These are phyloP conservation scores for Aquilaria yunnanensis DNA, from an alignment of 345 rosid genomes.

Conservation along the genomic window DNA sequence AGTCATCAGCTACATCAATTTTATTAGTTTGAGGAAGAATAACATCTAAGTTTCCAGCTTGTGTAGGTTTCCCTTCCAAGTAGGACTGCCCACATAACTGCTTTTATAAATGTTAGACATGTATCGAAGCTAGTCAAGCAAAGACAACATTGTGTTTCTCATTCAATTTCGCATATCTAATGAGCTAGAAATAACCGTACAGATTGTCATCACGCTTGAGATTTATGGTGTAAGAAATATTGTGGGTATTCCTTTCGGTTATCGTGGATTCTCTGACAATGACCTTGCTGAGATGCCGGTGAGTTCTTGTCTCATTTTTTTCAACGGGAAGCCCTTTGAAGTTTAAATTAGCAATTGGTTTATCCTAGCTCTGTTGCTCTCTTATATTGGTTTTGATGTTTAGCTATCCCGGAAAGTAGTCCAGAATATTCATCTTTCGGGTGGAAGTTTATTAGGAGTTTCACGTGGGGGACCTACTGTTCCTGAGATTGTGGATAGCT, in stretches of 20 bases:
- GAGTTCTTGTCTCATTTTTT: constrained; percentile 15
- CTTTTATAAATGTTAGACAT: too few species aligned
- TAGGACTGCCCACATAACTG: too few species aligned
- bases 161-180: too few species aligned
- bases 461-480: constrained; percentile 83
- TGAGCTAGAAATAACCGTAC: constrained; percentile 15
- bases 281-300: constrained; percentile 81
- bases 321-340: neutral
- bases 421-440: constrained; percentile 94
- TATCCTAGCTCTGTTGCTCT: constrained; percentile 3
- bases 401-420: constrained; percentile 93
- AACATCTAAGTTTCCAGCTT: too few species aligned
- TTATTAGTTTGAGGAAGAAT: too few species aligned
- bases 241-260: constrained; percentile 94
- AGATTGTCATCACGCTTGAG: constrained; percentile 94
- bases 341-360: constrained; percentile 3
- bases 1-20: too few species aligned
- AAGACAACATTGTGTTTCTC: too few species aligned
- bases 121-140: too few species aligned
- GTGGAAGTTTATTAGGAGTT: constrained; percentile 98
- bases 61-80: too few species aligned
- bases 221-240: constrained; percentile 93
- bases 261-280: constrained; percentile 75
- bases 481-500: constrained; percentile 59
- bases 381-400: constrained; percentile 18